Evolutionary conservation across 768 basidiomycete species (phyloP).

Genomic region (Amanita pallidorosea): DNA sequence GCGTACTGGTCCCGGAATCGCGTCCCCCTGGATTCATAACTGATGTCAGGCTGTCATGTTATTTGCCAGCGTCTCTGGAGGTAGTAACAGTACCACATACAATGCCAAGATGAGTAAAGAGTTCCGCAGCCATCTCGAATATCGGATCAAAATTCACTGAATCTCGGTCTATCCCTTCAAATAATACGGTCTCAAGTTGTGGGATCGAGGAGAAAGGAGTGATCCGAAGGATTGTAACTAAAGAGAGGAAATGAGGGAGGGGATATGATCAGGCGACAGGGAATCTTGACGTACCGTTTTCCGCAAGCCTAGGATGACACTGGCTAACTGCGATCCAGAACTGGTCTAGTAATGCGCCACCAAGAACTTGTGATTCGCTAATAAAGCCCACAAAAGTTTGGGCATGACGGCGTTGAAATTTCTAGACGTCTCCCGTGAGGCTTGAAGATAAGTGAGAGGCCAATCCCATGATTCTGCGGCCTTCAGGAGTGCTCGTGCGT

Average conservation of each 20-base stretch:
- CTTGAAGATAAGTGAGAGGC: constrained; percentile 10
- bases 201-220: constrained; percentile 8
- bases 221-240: constrained; percentile 8
- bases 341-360: constrained; percentile 11
- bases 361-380: constrained; percentile 11
- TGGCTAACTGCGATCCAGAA: constrained; percentile 10
- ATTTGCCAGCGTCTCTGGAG: background rate
- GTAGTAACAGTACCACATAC: constrained; percentile 2
- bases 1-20: background rate
- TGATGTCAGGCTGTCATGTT: background rate
- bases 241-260: background rate
- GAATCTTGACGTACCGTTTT: constrained; percentile 9
- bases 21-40: background rate
- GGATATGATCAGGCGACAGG: background rate
- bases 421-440: background rate
- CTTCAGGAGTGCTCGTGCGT: constrained; percentile 11
- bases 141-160: constrained; percentile 5
- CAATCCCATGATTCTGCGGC: constrained; percentile 12
- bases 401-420: constrained; percentile 8
- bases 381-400: constrained; percentile 10
- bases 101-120: constrained; percentile 8
- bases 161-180: constrained; percentile 8
- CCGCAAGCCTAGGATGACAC: constrained; percentile 11
- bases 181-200: constrained; percentile 9
- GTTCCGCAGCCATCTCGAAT: constrained; percentile 6